phyloP scores from a whole-genome alignment of 2,329 filamentous ascomycete species.

The Fusarium verrucosum region DNA sequence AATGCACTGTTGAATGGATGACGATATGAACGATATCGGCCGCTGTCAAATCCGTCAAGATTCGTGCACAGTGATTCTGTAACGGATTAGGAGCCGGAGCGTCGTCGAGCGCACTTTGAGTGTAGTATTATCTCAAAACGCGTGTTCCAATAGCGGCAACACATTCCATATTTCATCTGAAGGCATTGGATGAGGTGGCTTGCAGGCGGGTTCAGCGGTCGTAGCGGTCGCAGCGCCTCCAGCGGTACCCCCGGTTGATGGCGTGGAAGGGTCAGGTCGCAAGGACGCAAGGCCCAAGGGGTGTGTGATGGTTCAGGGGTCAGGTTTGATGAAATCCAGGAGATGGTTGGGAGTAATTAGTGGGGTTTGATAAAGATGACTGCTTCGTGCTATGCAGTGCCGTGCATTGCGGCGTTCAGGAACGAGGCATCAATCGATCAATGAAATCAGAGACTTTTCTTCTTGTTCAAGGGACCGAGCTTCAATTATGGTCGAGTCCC shows the following conservation, averaged over 20 bases:
- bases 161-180: constrained; percentile 41
- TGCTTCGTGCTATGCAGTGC: not conserved
- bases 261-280: constrained; percentile 6
- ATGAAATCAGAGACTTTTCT: constrained; percentile 22
- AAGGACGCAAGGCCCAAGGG: not conserved
- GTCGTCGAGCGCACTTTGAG: not conserved
- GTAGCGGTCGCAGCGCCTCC: constrained; percentile 39
- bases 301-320: constrained; percentile 21
- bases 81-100: not conserved
- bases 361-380: constrained; percentile 10
- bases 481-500: not conserved
- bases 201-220: constrained; percentile 37
- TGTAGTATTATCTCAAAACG: constrained; percentile 28
- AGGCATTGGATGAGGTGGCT: constrained; percentile 44
- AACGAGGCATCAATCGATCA: constrained; percentile 34
- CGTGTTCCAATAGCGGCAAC: constrained; percentile 40
- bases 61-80: not conserved
- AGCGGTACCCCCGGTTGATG: constrained; percentile 24
- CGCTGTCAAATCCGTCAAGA: not conserved
- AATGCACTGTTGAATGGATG: not conserved
- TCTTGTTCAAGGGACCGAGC: not conserved
- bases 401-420: constrained; percentile 16
- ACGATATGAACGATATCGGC: not conserved
- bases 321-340: constrained; percentile 21
- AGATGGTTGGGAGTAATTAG: constrained; percentile 22